phyloP scores from a whole-genome alignment of 371 early-diverging fungal genomes.

The Blastocladiella emersonii region DNA sequence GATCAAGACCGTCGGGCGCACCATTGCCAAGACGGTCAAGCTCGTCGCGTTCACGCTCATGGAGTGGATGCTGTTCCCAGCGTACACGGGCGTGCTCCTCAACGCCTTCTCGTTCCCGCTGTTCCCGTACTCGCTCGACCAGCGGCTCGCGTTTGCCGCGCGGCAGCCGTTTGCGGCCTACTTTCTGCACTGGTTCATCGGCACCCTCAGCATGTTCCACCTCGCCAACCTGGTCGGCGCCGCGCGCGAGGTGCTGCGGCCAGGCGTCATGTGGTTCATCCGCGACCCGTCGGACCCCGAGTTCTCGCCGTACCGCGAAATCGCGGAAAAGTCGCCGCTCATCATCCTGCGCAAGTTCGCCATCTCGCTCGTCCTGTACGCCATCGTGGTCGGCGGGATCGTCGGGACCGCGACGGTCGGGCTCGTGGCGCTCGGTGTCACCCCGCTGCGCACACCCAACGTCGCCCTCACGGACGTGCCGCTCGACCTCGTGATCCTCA shows the following conservation, averaged over 20 bases:
- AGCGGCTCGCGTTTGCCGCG: too few species aligned
- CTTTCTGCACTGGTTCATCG: too few species aligned
- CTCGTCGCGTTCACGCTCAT: not conserved
- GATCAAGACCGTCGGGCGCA: too few species aligned
- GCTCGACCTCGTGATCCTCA: constrained; percentile 54
- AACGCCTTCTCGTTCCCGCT: not conserved
- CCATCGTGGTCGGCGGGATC: not conserved
- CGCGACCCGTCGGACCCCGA: constrained; percentile 34
- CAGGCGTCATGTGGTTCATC: constrained; percentile 17
- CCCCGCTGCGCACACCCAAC: not conserved
- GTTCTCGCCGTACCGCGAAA: constrained; percentile 8
- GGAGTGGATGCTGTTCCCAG: not conserved
- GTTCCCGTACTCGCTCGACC: too few species aligned
- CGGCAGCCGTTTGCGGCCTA: too few species aligned
- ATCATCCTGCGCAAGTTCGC: not conserved
- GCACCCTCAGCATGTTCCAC: too few species aligned
- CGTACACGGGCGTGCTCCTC: not conserved
- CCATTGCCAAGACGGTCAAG: too few species aligned
- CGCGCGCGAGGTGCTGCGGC: too few species aligned
- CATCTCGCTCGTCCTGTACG: not conserved
- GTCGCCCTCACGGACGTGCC: constrained; percentile 50
- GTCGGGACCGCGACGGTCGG: not conserved
- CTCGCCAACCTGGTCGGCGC: too few species aligned
- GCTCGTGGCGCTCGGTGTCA: not conserved
- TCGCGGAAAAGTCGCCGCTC: not conserved